Conservation (phyloP, 495 filamentous ascomycete genomes). For the Cercophora sp. region DNA sequence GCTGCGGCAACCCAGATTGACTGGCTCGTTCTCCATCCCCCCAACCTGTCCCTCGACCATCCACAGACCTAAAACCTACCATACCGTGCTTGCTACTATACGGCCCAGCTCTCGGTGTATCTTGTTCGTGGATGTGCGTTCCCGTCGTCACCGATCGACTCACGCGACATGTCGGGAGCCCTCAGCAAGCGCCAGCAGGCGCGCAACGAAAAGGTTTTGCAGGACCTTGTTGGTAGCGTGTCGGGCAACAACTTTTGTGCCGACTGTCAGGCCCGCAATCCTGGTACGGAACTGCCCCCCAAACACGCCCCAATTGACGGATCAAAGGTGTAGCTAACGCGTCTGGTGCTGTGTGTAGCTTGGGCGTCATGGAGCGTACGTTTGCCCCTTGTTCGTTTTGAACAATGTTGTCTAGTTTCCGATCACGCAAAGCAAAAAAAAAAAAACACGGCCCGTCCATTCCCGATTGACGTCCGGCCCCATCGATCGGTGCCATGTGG, state of each 20-base stretch:
- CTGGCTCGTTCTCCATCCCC: constrained; percentile 6
- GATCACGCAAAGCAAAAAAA: constrained; percentile 1
- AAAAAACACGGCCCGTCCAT: too few species aligned
- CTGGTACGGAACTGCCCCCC: constrained; percentile 59
- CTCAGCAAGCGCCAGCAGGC: constrained; percentile 91
- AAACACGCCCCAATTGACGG: constrained; percentile 8
- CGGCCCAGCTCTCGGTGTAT: background rate
- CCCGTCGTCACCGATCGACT: background rate
- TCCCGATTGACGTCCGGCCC: too few species aligned
- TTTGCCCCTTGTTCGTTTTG: constrained; percentile 15
- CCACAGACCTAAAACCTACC: constrained; percentile 7
- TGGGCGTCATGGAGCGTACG: constrained; percentile 99
- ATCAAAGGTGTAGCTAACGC: constrained; percentile 20
- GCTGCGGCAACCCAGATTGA: constrained; percentile 5
- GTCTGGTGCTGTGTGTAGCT: constrained; percentile 50
- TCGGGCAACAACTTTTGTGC: constrained; percentile 93
- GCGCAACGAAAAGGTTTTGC: constrained; percentile 88
- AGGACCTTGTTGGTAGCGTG: constrained; percentile 82
- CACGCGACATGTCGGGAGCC: constrained; percentile 44
- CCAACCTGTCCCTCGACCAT: constrained; percentile 2
- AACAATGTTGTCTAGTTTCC: background rate
- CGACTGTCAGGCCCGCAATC: constrained; percentile 87
- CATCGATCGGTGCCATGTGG: too few species aligned
- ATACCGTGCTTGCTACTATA: constrained; percentile 1
- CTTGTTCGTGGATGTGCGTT: background rate